A percentile compares a stretch with the other conserved stretches of the same genome.
Evolutionary conservation across 371 early-diverging fungal species (phyloP).

Genomic region (Mucor lusitanicus): DNA sequence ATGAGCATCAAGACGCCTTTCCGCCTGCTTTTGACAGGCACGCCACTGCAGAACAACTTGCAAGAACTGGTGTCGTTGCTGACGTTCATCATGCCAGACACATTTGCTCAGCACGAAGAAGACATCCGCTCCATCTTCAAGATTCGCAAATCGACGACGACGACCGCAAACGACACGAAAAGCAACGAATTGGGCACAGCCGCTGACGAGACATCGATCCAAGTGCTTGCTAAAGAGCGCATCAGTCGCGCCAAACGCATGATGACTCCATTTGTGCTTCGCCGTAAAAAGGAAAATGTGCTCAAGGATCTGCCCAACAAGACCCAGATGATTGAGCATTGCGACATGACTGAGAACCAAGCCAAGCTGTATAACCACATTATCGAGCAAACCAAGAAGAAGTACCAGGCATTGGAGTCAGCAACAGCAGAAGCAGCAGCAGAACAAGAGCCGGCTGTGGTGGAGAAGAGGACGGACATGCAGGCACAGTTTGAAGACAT

Average conservation of each 20-base stretch:
- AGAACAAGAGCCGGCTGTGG: slow-evolving; percentile 7
- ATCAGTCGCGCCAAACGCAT: slow-evolving; percentile 72
- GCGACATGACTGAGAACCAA: slow-evolving; percentile 48
- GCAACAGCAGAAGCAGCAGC: not conserved
- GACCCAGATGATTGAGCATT: slow-evolving; percentile 46
- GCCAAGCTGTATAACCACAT: slow-evolving; percentile 42
- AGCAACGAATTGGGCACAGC: not conserved
- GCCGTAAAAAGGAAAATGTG: slow-evolving; percentile 73
- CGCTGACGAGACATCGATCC: slow-evolving; percentile 21
- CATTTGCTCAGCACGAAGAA: slow-evolving; percentile 71
- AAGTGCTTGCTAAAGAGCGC: slow-evolving; percentile 58
- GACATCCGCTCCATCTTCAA: slow-evolving; percentile 56
- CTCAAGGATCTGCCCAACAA: slow-evolving; percentile 73
- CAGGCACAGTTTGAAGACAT: slow-evolving; percentile 33
- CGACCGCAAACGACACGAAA: slow-evolving; percentile 24
- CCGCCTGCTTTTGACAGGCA: slow-evolving; percentile 77
- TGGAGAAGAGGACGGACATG: slow-evolving; percentile 11
- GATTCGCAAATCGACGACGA: slow-evolving; percentile 30
- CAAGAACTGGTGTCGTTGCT: slow-evolving; percentile 81
- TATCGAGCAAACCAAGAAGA: slow-evolving; percentile 38
- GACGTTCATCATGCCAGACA: slow-evolving; percentile 91
- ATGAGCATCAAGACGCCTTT: slow-evolving; percentile 62
- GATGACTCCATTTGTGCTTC: slow-evolving; percentile 82
- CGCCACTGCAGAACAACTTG: slow-evolving; percentile 90
- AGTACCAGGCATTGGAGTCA: slow-evolving; percentile 3